Evolutionary conservation across 805 yeast genomes (phyloP).

Genomic region (Blastobotrys muscicola): DNA sequence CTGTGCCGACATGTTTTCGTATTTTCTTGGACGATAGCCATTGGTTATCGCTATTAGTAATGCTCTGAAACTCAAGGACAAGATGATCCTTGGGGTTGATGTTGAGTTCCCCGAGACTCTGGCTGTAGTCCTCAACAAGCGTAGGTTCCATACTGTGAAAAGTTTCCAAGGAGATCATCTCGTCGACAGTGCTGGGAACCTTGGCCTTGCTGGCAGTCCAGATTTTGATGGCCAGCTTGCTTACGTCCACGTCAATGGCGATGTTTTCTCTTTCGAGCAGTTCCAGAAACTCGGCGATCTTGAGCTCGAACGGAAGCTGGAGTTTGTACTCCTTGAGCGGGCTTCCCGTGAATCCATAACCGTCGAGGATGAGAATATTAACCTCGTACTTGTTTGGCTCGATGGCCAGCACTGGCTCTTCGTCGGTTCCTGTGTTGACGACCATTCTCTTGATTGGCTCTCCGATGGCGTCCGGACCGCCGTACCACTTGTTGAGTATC

Average conservation of each 20-base stretch:
- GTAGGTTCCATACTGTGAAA: too few relatives aligned
- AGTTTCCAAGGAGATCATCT: too few relatives aligned
- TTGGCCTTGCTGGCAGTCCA: too few relatives aligned
- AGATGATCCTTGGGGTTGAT: background rate
- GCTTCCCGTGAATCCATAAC: background rate
- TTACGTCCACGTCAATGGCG: too few relatives aligned
- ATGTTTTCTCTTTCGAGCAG: too few relatives aligned
- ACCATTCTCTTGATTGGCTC: background rate
- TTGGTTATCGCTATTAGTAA: background rate
- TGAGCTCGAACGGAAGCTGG: too few relatives aligned
- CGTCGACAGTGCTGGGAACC: too few relatives aligned
- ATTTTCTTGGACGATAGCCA: background rate
- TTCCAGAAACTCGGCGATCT: too few relatives aligned
- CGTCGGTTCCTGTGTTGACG: background rate
- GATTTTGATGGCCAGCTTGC: too few relatives aligned
- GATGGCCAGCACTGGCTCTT: background rate
- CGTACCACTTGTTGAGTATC: slow-evolving; percentile 1
- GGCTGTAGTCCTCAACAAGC: background rate
- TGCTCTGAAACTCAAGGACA: slow-evolving; percentile 2
- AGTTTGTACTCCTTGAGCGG: too few relatives aligned
- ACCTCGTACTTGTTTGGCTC: background rate
- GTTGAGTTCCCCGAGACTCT: slow-evolving; percentile 2
- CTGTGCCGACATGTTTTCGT: slow-evolving; percentile 33
- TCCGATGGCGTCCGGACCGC: background rate
- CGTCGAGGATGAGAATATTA: slow-evolving; percentile 1